These are phyloP conservation scores for Scutellaria barbata DNA, from an alignment of 257 asterid genomes.

Conservation along the genomic window DNA sequence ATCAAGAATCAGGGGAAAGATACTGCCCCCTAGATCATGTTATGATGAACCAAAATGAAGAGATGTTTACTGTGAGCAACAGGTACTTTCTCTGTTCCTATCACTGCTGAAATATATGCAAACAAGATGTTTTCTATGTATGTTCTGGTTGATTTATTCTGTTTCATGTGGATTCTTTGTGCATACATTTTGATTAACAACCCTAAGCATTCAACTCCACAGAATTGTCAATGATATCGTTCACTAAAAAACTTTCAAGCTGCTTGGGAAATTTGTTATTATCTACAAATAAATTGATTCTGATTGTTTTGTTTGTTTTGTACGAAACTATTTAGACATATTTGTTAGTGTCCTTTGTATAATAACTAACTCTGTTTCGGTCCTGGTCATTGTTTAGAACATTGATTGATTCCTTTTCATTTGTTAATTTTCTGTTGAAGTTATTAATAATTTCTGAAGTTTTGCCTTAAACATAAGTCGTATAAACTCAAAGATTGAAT, in stretches of 20 bases:
- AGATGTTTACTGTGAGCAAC: constrained; percentile 93
- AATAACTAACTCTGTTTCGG: background rate
- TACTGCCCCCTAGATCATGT: constrained; percentile 95
- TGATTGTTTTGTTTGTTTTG: background rate
- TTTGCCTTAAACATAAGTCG: background rate
- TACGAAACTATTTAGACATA: background rate
- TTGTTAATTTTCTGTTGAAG: background rate
- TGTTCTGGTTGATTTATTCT: constrained; percentile 8
- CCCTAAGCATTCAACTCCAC: constrained; percentile 24
- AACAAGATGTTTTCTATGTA: constrained; percentile 11
- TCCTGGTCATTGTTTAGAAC: background rate
- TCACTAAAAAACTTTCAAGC: background rate
- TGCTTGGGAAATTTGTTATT: background rate
- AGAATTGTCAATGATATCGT: background rate
- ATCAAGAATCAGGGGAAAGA: constrained; percentile 85
- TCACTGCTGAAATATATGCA: background rate
- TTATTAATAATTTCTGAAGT: background rate
- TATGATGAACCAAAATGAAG: constrained; percentile 80
- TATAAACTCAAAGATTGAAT: background rate
- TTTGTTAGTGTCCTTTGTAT: background rate
- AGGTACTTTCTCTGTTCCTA: constrained; percentile 52
- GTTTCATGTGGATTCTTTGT: constrained; percentile 8
- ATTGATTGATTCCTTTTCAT: background rate
- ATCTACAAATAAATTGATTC: background rate
- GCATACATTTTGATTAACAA: constrained; percentile 10